A percentile compares a stretch with the other conserved stretches of the same genome.
phyloP scores from a whole-genome alignment of 2,329 filamentous ascomycete species.

The Zymoseptoria brevis region DNA sequence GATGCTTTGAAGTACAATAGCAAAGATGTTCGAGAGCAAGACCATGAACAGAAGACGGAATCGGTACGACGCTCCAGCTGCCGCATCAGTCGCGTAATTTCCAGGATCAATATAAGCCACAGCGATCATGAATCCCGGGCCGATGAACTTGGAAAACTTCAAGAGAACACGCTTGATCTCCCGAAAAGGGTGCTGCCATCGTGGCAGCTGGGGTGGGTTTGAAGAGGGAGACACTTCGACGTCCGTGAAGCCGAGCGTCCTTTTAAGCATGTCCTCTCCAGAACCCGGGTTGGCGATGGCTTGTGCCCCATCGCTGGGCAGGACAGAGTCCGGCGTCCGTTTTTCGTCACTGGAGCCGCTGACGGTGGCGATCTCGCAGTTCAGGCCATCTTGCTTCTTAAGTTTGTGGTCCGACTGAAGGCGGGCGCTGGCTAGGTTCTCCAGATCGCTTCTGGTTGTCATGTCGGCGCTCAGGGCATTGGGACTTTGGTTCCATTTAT shows the following conservation, averaged over 20 bases:
- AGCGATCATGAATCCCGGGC: conserved; percentile 57
- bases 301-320: conserved; percentile 11
- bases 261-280: conserved; percentile 19
- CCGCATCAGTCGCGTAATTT: conserved; percentile 64
- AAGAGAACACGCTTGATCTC: conserved; percentile 13
- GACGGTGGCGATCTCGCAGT: conserved; percentile 17
- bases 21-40: conserved; percentile 61
- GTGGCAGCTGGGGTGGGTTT: conserved; percentile 14
- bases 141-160: conserved; percentile 51
- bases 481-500: conserved; percentile 56
- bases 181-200: conserved; percentile 14
- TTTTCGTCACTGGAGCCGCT: conserved; percentile 6
- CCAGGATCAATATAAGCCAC: conserved; percentile 45
- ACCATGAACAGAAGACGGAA: conserved; percentile 62
- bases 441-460: conserved; percentile 55
- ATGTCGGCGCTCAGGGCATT: conserved; percentile 49
- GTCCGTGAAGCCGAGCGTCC: conserved; percentile 13
- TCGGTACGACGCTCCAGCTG: conserved; percentile 57
- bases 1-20: conserved; percentile 45
- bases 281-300: conserved; percentile 17
- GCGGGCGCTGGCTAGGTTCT: conserved; percentile 52
- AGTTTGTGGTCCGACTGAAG: conserved; percentile 40
- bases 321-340: conserved; percentile 3
- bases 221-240: conserved; percentile 7
- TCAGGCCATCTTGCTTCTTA: conserved; percentile 24